phyloP scores from a whole-genome alignment of 2,329 filamentous ascomycete genomes.

The Fusarium stilboides region DNA sequence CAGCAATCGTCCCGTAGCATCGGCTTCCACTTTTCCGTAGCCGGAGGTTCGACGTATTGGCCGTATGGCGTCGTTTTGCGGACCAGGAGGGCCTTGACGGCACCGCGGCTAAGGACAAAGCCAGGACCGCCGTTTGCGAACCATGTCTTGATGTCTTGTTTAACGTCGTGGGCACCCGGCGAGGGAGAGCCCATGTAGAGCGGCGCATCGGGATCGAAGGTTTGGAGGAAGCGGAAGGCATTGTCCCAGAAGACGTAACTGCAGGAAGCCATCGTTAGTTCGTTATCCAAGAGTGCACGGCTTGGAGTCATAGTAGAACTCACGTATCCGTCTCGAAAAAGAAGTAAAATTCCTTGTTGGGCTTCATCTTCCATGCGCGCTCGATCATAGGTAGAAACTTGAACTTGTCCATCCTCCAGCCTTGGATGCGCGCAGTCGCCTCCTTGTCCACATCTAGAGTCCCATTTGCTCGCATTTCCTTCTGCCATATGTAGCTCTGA shows the following conservation, averaged over 20 bases:
- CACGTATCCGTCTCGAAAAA: conserved; percentile 71
- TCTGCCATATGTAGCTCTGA: conserved; percentile 59
- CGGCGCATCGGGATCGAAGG: conserved; percentile 61
- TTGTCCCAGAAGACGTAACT: conserved; percentile 57
- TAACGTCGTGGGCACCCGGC: conserved; percentile 55
- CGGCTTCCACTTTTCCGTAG: conserved; percentile 58
- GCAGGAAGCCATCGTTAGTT: conserved; percentile 14
- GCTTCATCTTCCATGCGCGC: conserved; percentile 62
- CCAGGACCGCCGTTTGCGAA: conserved; percentile 67
- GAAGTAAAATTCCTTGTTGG: conserved; percentile 68
- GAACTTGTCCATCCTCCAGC: conserved; percentile 70
- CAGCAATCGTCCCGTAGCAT: conserved; percentile 64
- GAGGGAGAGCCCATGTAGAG: conserved; percentile 67
- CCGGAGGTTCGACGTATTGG: conserved; percentile 58
- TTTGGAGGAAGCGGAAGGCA: conserved; percentile 64
- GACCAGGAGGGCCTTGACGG: conserved; percentile 59
- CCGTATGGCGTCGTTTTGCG: conserved; percentile 53
- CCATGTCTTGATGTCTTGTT: conserved; percentile 55
- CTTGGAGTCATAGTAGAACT: conserved; percentile 28
- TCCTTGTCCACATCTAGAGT: conserved; percentile 52
- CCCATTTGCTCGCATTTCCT: conserved; percentile 53
- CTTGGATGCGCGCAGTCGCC: conserved; percentile 54
- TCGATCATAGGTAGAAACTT: conserved; percentile 72
- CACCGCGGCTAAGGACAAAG: conserved; percentile 62
- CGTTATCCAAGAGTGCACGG: not conserved